A percentile compares a stretch with the other conserved stretches of the same genome.
Evolutionary conservation across 177 flowering plant species (phyloP).

Genomic region (Vitis hybrid): DNA sequence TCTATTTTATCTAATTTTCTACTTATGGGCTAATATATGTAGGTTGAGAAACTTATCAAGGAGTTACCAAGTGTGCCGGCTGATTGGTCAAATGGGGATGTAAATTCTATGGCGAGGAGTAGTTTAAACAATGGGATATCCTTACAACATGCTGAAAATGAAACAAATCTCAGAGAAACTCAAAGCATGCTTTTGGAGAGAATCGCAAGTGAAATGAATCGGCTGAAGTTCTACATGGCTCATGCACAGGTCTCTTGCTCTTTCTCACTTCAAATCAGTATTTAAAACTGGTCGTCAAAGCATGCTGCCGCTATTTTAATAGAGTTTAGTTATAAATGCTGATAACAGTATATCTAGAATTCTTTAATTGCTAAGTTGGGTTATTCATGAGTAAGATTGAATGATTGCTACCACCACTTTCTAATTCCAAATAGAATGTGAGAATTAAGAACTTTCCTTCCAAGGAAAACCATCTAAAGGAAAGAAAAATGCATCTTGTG

Average conservation of each 20-base stretch:
- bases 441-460: no score
- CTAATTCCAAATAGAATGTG: no score
- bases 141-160: conserved; percentile 62
- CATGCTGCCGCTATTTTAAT: background rate
- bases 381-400: no score
- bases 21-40: conserved; percentile 8
- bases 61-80: conserved; percentile 81
- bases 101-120: conserved; percentile 36
- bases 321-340: background rate
- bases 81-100: conserved; percentile 72
- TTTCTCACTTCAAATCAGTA: conserved; percentile 10
- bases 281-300: background rate
- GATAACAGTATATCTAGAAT: no score
- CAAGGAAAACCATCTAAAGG: no score
- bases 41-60: conserved; percentile 95
- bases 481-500: no score
- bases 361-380: no score
- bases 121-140: conserved; percentile 46
- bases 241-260: conserved; percentile 77
- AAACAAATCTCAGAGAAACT: conserved; percentile 75
- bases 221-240: conserved; percentile 85
- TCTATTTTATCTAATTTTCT: background rate
- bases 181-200: conserved; percentile 98
- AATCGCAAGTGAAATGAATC: conserved; percentile 98
- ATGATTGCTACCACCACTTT: no score